A percentile compares a stretch with the other conserved stretches of the same genome.
phyloP scores from a whole-genome alignment of 331 rosid species.

The Ulmus americana region DNA sequence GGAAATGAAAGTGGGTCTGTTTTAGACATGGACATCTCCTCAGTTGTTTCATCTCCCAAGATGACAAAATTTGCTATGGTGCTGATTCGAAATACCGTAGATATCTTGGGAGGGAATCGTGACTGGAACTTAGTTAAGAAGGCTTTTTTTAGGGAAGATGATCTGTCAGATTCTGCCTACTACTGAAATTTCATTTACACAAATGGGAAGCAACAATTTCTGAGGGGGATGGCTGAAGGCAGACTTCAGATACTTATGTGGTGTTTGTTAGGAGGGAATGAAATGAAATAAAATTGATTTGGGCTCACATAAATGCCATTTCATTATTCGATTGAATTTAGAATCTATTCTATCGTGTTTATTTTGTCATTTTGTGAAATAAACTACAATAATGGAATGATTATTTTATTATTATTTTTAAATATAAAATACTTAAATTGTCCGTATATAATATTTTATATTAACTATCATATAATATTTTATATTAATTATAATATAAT shows the following conservation, averaged over 20 bases:
- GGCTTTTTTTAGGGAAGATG: not conserved
- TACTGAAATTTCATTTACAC: conserved; percentile 13
- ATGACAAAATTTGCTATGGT: not conserved
- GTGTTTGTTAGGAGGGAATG: not conserved
- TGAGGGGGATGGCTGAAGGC: not conserved
- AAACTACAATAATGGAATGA: too few relatives aligned
- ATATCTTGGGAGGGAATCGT: not conserved
- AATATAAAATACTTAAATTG: too few relatives aligned
- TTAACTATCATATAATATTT: too few relatives aligned
- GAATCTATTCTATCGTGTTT: too few relatives aligned
- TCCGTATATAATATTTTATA: too few relatives aligned
- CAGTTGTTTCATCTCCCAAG: conserved; percentile 15
- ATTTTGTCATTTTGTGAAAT: too few relatives aligned
- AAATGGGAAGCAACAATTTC: not conserved
- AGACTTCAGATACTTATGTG: not conserved
- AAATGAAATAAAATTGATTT: too few relatives aligned
- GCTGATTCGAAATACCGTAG: not conserved
- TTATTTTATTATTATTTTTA: too few relatives aligned
- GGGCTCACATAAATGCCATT: too few relatives aligned
- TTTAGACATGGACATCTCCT: conserved; percentile 22
- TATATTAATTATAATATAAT: too few relatives aligned
- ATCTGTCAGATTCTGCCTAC: conserved; percentile 19
- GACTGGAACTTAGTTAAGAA: not conserved
- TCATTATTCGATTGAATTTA: too few relatives aligned
- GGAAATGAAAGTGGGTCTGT: conserved; percentile 5